Evolutionary conservation across 208 protist species (phyloP), one percentile per base, ranked within the genome.

Genomic region (Blechomonas ayalai): DNA sequence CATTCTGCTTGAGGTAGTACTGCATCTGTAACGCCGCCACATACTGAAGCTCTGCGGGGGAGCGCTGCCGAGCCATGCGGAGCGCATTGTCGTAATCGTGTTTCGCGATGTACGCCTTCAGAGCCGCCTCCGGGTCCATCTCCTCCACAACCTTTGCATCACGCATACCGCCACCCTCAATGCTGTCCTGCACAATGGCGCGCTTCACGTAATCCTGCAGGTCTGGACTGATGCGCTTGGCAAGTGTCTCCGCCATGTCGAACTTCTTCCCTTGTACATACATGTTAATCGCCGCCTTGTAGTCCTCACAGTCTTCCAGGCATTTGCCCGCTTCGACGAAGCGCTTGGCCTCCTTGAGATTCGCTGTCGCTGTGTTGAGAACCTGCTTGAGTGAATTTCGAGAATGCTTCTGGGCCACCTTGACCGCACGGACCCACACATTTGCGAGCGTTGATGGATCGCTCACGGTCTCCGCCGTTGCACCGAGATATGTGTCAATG

Each of bases 401-500:
- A 24, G 73, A 60, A 56, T 97, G 84, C 58, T 92, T 96, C 64
- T 89, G 85, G 19, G 95, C 90, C 10, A 98, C 80, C 73, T 96
- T 91, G 27, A 98, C 88, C 20, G 92, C 93, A 23, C 94, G 84
- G 52, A 95, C 78, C 91, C 90, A 98, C 35, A 93, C 37, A 49
- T 76, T 81, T 29, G 91, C 95, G 20, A 87, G 57, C 58, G 74
- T 62, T 25, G 63, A 69, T 36, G 68, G 41, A 64, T 93, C 72
- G 9, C 53, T 28, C 38, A 88, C 73, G 26, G 60, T 75, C 25
- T 90, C 82, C 12, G 60, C 6, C 0, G 66, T 85, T 4, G 90
- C 78, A 43, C 69, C 72, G 25, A 98, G 73, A 62, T 97, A 97
- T n/a, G 84, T 74, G 49, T 98, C 95, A 40, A 98, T 95, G 8